phyloP scores from a whole-genome alignment of 169 alveolate species.

The Ichthyophthirius multifiliis region DNA sequence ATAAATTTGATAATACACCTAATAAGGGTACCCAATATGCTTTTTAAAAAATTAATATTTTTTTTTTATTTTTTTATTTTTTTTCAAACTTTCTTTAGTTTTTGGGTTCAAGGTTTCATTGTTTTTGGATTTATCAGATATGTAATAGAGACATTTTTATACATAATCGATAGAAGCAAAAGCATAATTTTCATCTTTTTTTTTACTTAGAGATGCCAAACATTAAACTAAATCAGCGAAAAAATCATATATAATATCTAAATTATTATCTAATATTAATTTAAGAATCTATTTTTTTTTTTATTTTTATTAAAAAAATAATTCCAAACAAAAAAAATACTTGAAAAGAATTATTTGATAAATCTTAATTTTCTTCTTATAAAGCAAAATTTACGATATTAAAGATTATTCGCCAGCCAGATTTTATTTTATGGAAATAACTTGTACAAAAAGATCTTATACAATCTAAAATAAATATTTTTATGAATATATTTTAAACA shows the following conservation, averaged over 20 bases:
- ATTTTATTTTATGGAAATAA: conserved; percentile 51
- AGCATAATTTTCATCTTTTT: conserved; percentile 38
- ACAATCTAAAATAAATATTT: conserved; percentile 66
- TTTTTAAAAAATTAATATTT: neutral
- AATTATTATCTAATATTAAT: conserved; percentile 29
- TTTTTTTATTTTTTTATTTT: neutral
- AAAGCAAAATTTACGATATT: conserved; percentile 67
- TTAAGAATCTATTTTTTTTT: conserved; percentile 21
- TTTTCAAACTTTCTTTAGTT: neutral
- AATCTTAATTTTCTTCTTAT: conserved; percentile 49
- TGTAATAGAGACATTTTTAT: neutral
- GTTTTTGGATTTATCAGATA: conserved; percentile 14
- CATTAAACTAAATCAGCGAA: conserved; percentile 50
- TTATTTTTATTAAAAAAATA: neutral
- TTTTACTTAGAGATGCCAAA: conserved; percentile 35
- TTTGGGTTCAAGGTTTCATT: neutral
- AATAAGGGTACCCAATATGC: conserved; percentile 46
- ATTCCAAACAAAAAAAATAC: neutral
- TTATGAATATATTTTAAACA: conserved; percentile 43
- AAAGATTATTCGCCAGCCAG: conserved; percentile 84
- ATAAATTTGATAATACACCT: conserved; percentile 18
- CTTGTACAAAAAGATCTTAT: conserved; percentile 61
- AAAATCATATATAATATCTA: conserved; percentile 46
- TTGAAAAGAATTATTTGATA: conserved; percentile 27
- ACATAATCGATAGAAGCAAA: conserved; percentile 50